Conservation (phyloP, 2,329 filamentous ascomycete genomes). For the Emergomyces africanus region DNA sequence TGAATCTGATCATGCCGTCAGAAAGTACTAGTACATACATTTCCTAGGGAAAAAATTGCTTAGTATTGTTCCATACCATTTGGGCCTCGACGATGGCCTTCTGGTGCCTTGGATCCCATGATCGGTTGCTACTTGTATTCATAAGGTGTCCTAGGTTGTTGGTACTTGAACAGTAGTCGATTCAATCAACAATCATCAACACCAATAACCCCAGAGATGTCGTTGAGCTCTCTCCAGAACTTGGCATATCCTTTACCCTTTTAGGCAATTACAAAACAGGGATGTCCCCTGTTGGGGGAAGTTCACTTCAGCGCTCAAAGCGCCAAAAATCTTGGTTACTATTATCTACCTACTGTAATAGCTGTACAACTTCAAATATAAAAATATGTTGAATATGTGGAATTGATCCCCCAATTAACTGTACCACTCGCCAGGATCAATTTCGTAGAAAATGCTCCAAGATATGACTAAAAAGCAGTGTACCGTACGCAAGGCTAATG, state of each 20-base stretch:
- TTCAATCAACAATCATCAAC: background rate
- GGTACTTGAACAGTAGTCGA: no score
- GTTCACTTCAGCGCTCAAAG: no score
- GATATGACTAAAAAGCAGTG: background rate
- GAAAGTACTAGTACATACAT: background rate
- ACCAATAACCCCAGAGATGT: background rate
- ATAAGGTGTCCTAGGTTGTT: background rate
- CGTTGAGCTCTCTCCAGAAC: background rate
- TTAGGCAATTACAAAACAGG: background rate
- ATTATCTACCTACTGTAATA: no score
- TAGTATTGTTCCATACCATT: constrained; percentile 7
- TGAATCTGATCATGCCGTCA: background rate
- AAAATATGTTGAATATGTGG: no score
- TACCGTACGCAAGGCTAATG: background rate
- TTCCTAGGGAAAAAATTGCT: background rate
- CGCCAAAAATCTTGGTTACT: background rate
- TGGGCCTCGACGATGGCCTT: constrained; percentile 2
- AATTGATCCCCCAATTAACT: background rate
- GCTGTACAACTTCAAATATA: no score
- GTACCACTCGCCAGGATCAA: background rate
- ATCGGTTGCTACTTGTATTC: background rate
- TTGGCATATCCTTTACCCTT: background rate
- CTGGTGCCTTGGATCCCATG: constrained; percentile 11
- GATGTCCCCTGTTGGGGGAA: no score
- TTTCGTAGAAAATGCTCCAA: background rate